Evolutionary conservation across 2,329 filamentous ascomycete genomes (phyloP).

Genomic region (Byssoonygena ceratinophila): DNA sequence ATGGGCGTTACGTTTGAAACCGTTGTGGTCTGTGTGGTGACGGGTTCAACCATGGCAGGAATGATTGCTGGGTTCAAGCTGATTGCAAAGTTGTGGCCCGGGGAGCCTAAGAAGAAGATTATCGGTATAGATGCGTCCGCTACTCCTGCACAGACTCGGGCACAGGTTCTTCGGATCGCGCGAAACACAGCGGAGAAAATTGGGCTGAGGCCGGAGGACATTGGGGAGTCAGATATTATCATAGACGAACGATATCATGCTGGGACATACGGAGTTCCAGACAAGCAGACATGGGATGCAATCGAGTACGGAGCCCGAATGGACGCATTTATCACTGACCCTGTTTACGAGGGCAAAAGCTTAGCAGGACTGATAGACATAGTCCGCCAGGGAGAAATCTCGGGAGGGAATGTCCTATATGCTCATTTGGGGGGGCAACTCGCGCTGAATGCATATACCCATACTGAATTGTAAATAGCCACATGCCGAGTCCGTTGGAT

Average conservation of each 20-base stretch:
- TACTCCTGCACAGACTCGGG: conserved; percentile 50
- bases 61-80: conserved; percentile 65
- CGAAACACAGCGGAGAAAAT: conserved; percentile 53
- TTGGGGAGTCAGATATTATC: conserved; percentile 52
- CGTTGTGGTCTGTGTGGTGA: conserved; percentile 59
- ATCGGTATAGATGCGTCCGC: conserved; percentile 58
- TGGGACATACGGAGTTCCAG: conserved; percentile 57
- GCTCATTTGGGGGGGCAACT: conserved; percentile 61
- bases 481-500: no score
- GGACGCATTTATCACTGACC: conserved; percentile 64
- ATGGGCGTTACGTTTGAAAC: conserved; percentile 57
- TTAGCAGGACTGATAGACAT: conserved; percentile 61
- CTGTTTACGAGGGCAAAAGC: conserved; percentile 67
- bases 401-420: conserved; percentile 57
- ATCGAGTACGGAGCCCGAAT: conserved; percentile 58
- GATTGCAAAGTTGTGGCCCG: conserved; percentile 39
- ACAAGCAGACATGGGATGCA: conserved; percentile 54
- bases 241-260: conserved; percentile 57
- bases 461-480: no score
- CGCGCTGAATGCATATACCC: conserved; percentile 55
- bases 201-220: conserved; percentile 49
- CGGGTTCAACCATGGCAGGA: conserved; percentile 59
- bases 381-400: conserved; percentile 52
- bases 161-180: conserved; percentile 57
- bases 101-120: conserved; percentile 41